These are phyloP conservation scores for Colletotrichum nymphaeae DNA, from an alignment of 2,329 filamentous ascomycete genomes.

Conservation along the genomic window DNA sequence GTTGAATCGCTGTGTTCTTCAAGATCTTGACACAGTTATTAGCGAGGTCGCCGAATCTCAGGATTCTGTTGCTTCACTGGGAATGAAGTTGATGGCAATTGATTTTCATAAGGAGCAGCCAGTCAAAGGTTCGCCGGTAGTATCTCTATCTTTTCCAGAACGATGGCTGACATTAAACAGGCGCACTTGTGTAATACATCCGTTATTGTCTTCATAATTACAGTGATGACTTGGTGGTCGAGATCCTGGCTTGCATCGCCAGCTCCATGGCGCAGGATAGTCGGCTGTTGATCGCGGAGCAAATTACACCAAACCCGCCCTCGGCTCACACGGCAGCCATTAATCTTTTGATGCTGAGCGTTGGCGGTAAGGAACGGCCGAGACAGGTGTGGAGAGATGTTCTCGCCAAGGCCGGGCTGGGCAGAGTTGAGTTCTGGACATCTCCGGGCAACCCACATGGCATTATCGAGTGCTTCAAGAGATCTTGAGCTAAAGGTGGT, in stretches of 20 bases:
- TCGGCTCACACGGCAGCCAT: not conserved
- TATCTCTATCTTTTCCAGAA: not conserved
- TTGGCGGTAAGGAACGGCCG: not conserved
- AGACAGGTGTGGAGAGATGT: not conserved
- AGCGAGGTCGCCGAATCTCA: not conserved
- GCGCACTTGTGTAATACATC: conserved; percentile 49
- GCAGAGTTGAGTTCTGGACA: not conserved
- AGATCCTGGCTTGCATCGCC: conserved; percentile 40
- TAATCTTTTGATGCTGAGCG: not conserved
- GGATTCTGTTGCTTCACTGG: not conserved
- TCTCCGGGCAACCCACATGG: not conserved
- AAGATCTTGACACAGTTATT: conserved; percentile 38
- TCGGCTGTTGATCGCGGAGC: not conserved
- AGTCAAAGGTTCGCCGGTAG: conserved; percentile 25
- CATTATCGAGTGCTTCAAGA: not conserved
- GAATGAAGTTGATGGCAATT: not conserved
- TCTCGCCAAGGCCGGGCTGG: not conserved
- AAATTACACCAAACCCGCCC: not conserved
- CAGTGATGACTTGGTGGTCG: conserved; percentile 43
- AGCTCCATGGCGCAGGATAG: not conserved
- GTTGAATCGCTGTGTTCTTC: conserved; percentile 11
- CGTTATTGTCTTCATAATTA: conserved; percentile 51
- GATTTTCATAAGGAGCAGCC: conserved; percentile 40
- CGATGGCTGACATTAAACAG: conserved; percentile 35
- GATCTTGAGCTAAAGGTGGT: not conserved